Conservation (phyloP, 1,284 basidiomycete genomes). For the Sanghuangporus sanghuang region DNA sequence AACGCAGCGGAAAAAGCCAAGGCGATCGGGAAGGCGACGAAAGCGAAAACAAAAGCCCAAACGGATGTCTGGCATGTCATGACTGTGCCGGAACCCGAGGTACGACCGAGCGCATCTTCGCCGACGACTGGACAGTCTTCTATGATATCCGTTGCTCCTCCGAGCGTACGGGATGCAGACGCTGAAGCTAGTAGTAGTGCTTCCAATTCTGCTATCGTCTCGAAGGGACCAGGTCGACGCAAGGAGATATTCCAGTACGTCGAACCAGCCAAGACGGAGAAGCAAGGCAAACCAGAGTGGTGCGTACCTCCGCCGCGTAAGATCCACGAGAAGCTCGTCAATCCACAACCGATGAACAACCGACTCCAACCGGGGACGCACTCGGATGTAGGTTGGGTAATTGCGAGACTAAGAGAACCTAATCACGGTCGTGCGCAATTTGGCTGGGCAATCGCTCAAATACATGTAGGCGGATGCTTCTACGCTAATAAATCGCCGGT, state of each 20-base stretch:
- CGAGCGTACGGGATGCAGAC: neutral
- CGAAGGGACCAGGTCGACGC: neutral
- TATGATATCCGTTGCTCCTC: neutral
- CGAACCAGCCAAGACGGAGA: neutral
- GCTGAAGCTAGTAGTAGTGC: neutral
- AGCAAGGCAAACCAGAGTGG: neutral
- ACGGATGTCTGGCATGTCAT: constrained; percentile 4
- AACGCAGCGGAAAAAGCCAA: neutral
- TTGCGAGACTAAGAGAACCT: constrained; percentile 10
- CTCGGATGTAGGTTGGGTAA: constrained; percentile 13
- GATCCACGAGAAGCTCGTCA: neutral
- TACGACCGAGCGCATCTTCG: neutral
- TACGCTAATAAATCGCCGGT: neutral
- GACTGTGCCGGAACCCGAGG: neutral
- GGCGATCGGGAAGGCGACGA: neutral
- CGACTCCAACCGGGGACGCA: neutral
- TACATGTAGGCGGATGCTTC: neutral
- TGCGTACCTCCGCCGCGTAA: neutral
- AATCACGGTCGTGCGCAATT: neutral
- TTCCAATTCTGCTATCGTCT: neutral
- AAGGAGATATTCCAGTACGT: constrained; percentile 7
- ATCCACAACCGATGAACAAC: neutral
- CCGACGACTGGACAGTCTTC: too few relatives aligned
- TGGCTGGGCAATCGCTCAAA: constrained; percentile 10
- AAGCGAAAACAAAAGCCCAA: neutral